A percentile compares a stretch with the other conserved stretches of the same genome.
Conservation (phyloP, 139 green algal species). For the Ostreobium quekettii region DNA sequence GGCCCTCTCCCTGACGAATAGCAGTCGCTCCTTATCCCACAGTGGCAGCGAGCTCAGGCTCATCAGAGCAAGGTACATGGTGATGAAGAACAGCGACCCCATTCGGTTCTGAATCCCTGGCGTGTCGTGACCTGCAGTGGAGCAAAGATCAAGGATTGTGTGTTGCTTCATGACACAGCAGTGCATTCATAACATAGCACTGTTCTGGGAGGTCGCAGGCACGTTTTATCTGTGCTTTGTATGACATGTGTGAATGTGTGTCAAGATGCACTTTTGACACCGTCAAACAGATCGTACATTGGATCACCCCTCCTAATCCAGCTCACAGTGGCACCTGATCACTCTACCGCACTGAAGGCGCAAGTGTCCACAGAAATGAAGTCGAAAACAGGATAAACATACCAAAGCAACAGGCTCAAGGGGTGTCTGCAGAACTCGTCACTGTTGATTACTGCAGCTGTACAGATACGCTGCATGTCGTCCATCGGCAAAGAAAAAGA, state of each 20-base stretch:
- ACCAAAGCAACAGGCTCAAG: too few relatives aligned
- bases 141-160: slow-evolving; percentile 3
- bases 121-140: slow-evolving; percentile 5
- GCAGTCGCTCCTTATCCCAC: slow-evolving; percentile 48
- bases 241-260: background rate
- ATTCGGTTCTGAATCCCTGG: slow-evolving; percentile 53
- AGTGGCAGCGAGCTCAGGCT: slow-evolving; percentile 52
- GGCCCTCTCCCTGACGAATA: slow-evolving; percentile 64
- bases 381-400: too few relatives aligned
- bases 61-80: slow-evolving; percentile 52
- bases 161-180: slow-evolving; percentile 1
- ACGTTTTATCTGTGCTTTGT: background rate
- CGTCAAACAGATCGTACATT: background rate
- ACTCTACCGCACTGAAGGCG: too few relatives aligned
- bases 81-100: slow-evolving; percentile 54
- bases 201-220: background rate
- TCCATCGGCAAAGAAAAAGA: too few relatives aligned
- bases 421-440: too few relatives aligned
- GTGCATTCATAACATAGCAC: background rate
- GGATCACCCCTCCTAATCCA: too few relatives aligned
- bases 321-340: too few relatives aligned
- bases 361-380: too few relatives aligned
- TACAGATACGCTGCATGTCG: too few relatives aligned
- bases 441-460: too few relatives aligned
- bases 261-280: background rate